These are phyloP conservation scores for Torrubiella hemipterigena DNA, from an alignment of 2,329 filamentous ascomycete genomes.

Conservation along the genomic window DNA sequence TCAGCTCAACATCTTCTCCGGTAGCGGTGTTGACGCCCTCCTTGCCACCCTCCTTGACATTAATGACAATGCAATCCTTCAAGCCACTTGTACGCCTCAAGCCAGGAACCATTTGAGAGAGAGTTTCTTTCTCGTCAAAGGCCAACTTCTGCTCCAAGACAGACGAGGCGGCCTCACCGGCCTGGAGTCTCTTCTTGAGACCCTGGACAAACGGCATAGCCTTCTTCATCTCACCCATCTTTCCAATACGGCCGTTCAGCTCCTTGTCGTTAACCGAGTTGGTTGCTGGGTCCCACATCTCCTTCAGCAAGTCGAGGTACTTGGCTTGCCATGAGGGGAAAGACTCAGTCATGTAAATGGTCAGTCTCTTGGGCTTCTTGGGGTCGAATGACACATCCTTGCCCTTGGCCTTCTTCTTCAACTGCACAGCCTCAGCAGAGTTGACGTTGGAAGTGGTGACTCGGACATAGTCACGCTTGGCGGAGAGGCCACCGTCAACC, in stretches of 20 bases:
- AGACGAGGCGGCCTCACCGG: slow-evolving; percentile 49
- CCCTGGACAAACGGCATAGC: slow-evolving; percentile 93
- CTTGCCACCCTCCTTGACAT: slow-evolving; percentile 60
- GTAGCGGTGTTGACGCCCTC: slow-evolving; percentile 43
- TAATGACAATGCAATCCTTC: slow-evolving; percentile 58
- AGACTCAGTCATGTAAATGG: slow-evolving; percentile 66
- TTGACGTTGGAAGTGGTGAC: slow-evolving; percentile 62
- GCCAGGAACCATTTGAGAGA: slow-evolving; percentile 66
- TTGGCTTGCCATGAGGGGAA: slow-evolving; percentile 89
- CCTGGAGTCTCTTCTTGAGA: slow-evolving; percentile 71
- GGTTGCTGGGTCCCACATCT: slow-evolving; percentile 51
- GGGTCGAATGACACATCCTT: slow-evolving; percentile 79
- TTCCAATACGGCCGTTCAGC: slow-evolving; percentile 65
- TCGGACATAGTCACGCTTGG: slow-evolving; percentile 73
- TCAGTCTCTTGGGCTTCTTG: slow-evolving; percentile 83
- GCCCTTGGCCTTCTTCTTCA: slow-evolving; percentile 88
- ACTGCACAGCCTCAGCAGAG: slow-evolving; percentile 68
- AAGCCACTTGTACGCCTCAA: slow-evolving; percentile 65
- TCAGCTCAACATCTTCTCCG: slow-evolving; percentile 43
- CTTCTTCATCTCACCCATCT: slow-evolving; percentile 87
- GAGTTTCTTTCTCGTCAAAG: slow-evolving; percentile 71
- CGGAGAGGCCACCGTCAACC: slow-evolving; percentile 51
- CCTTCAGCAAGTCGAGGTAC: slow-evolving; percentile 69
- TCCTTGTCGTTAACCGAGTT: slow-evolving; percentile 67
- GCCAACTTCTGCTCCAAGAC: slow-evolving; percentile 76